Evolutionary conservation across 352 stramenopile genomes (phyloP).

Genomic region (Globisporangium sylvaticum): DNA sequence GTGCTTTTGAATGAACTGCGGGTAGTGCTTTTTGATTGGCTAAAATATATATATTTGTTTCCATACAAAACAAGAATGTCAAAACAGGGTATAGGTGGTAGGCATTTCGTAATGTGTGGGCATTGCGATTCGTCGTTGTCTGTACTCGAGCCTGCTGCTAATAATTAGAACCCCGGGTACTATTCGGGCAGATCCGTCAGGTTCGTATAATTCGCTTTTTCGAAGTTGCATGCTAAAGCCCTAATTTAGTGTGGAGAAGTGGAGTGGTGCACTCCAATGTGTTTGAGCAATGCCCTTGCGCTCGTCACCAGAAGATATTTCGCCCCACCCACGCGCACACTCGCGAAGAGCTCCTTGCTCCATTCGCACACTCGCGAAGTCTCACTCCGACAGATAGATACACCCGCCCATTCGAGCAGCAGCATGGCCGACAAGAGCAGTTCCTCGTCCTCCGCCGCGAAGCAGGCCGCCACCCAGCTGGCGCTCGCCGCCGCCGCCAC

Average conservation of each 20-base stretch:
- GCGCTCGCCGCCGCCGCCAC: constrained; percentile 48
- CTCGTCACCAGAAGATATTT: constrained; percentile 19
- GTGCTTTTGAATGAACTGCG: no score
- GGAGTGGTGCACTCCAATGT: background rate
- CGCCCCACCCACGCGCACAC: background rate
- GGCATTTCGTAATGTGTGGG: no score
- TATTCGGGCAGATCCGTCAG: no score
- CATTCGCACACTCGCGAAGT: background rate
- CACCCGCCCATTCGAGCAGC: background rate
- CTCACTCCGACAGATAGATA: background rate
- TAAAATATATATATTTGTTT: no score
- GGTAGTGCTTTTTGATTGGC: no score
- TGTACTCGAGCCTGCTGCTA: no score
- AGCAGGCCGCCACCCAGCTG: constrained; percentile 43
- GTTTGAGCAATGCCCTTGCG: constrained; percentile 11
- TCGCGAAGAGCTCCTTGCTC: background rate
- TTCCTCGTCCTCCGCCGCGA: constrained; percentile 1
- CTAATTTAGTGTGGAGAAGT: background rate
- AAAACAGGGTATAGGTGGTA: no score
- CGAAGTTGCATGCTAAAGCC: no score
- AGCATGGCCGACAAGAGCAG: constrained; percentile 17
- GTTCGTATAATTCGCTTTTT: no score
- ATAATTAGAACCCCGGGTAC: no score
- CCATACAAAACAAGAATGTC: no score
- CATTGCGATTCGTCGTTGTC: no score